These are phyloP conservation scores for Aspergillus fijiensis DNA, from an alignment of 2,329 filamentous ascomycete genomes.

Conservation along the genomic window DNA sequence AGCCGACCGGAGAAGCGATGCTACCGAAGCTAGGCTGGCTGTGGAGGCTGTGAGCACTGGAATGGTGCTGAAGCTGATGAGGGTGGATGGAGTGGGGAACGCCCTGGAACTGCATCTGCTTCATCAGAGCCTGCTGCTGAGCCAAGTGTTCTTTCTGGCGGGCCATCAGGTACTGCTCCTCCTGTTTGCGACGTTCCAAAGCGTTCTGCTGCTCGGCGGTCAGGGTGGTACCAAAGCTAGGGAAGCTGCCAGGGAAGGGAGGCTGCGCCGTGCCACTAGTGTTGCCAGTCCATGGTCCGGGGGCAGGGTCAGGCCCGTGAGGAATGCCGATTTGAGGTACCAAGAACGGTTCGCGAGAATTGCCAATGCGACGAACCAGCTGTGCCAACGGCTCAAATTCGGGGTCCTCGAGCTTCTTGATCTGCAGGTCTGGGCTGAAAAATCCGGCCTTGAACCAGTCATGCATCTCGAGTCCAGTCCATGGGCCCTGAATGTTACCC, in stretches of 20 bases:
- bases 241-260: constrained; percentile 89
- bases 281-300: constrained; percentile 52
- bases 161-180: constrained; percentile 96
- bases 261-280: constrained; percentile 68
- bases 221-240: constrained; percentile 91
- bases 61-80: constrained; percentile 82
- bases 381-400: constrained; percentile 96
- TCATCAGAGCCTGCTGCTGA: constrained; percentile 76
- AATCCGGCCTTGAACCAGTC: constrained; percentile 99
- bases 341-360: constrained; percentile 94
- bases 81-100: constrained; percentile 53
- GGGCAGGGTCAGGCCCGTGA: constrained; percentile 69
- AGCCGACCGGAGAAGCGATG: constrained; percentile 81
- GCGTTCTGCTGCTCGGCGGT: constrained; percentile 99
- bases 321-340: constrained; percentile 96
- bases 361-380: constrained; percentile 91
- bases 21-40: constrained; percentile 96
- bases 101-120: constrained; percentile 67
- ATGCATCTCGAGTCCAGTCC: constrained; percentile 97
- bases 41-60: constrained; percentile 91
- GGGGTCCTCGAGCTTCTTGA: constrained; percentile 89
- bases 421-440: constrained; percentile 89
- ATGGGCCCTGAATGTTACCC: constrained; percentile 87
- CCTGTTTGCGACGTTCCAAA: constrained; percentile 90
- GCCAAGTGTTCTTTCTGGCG: constrained; percentile 91